Evolutionary conservation across 768 basidiomycete genomes (phyloP), one percentile per base, ranked within the genome.

Genomic region (Tulasnella sp.): DNA sequence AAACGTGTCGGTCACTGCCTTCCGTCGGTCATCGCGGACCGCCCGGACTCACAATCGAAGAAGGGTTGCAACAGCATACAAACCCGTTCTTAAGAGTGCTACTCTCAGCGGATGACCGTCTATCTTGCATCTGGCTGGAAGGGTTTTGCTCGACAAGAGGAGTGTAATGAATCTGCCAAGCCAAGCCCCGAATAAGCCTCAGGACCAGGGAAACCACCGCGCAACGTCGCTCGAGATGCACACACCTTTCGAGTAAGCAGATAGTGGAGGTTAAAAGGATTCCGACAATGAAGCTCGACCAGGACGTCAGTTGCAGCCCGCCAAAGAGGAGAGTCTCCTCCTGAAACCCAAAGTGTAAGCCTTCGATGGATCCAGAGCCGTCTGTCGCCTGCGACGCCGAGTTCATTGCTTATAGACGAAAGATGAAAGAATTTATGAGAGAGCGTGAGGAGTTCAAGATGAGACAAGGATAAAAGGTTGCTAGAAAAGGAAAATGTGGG

Each of bases 181-280:
- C 29, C 34, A 47, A 26, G 19, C 12, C 29, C 16, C 32, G 39
- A 42, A 62, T 62, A 19, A 41, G 32, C 44, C 8, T 1, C 19
- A 17, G 29, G 34, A 40, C n/a, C 8, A 12, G 32, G 63, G 12
- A 1, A 64, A 26, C 8, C 37, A 62, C 52, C 6, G n/a, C 17
- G 26, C 32, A 5, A 19, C 52, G 16, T 42, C 19, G 37, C 9
- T n/a, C n/a, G 12, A 32, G 52, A 11, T n/a, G n/a, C n/a, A n/a
- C 1, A 40, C 39, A 72, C 70, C 70, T 62, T 72, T 72, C 70
- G 37, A n/a, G 36, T 22, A 72, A 37, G 40, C 70, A 72, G 9
- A 72, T 72, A 1, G 35, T 65, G 8, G 52, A 62, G 22, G 70
- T 72, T 26, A 72, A 39, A 35, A 62, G 36, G 35, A 59, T 22